These are phyloP conservation scores for Chaetomium sp. DNA, from an alignment of 2,329 filamentous ascomycete genomes.

Conservation along the genomic window DNA sequence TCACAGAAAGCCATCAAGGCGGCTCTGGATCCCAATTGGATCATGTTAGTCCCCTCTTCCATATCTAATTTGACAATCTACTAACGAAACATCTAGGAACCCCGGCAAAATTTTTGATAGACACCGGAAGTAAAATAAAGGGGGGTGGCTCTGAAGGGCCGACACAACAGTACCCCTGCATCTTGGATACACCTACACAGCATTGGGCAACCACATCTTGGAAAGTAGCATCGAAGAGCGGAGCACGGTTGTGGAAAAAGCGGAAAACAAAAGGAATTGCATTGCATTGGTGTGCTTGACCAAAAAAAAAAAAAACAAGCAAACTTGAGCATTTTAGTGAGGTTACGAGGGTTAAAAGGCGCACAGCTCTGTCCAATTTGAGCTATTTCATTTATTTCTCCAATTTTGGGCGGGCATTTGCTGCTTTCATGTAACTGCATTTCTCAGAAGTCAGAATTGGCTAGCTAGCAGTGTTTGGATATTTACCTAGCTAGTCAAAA, in stretches of 20 bases:
- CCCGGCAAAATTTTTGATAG: constrained; percentile 86
- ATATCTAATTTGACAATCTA: constrained; percentile 9
- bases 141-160: background rate
- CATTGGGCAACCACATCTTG: constrained; percentile 14
- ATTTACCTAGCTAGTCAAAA: too few relatives aligned
- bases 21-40: constrained; percentile 78
- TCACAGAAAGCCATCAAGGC: constrained; percentile 61
- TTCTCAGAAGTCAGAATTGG: too few relatives aligned
- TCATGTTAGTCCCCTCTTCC: constrained; percentile 46
- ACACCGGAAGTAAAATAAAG: constrained; percentile 19
- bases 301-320: too few relatives aligned
- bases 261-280: background rate
- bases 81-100: constrained; percentile 41
- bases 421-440: too few relatives aligned
- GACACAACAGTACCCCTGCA: background rate
- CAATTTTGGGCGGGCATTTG: too few relatives aligned
- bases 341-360: too few relatives aligned
- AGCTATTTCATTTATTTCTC: too few relatives aligned
- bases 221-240: background rate
- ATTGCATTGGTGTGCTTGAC: background rate
- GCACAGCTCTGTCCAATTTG: too few relatives aligned
- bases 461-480: too few relatives aligned
- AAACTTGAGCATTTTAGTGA: too few relatives aligned
- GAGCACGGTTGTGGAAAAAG: background rate
- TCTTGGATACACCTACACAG: background rate